A percentile compares a stretch with the other conserved stretches of the same genome.
phyloP scores from a whole-genome alignment of 148 eudicot genomes.

The Talinum fruticosum region DNA sequence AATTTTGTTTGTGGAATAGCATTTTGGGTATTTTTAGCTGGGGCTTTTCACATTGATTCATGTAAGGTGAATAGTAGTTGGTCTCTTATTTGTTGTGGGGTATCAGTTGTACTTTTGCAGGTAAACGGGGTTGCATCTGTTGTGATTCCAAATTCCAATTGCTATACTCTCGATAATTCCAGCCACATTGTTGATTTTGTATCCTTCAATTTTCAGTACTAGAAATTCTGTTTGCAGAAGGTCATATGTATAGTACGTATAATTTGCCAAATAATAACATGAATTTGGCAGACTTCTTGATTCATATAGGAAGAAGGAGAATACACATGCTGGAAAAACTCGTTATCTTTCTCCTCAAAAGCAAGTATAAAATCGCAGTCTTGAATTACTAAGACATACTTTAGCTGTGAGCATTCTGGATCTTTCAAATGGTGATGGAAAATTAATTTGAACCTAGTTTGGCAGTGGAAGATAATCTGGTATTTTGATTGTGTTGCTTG shows the following conservation, averaged over 20 bases:
- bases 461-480: neutral
- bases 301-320: neutral
- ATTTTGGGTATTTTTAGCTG: neutral
- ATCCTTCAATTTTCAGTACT: constrained; percentile 45
- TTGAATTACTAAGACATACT: neutral
- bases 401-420: neutral
- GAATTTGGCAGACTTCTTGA: neutral
- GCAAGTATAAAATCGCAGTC: neutral
- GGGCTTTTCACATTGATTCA: neutral
- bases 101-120: constrained; percentile 44
- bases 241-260: too few relatives aligned
- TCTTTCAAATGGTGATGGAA: neutral
- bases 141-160: constrained; percentile 61
- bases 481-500: neutral
- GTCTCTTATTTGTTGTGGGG: neutral
- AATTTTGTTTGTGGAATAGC: neutral
- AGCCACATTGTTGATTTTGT: constrained; percentile 86
- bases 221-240: neutral
- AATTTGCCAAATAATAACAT: neutral
- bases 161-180: constrained; percentile 83
- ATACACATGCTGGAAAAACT: neutral
- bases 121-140: constrained; percentile 52
- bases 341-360: neutral
- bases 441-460: neutral
- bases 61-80: neutral